phyloP scores from a whole-genome alignment of 495 filamentous ascomycete genomes.

The Aspergillus bridgeri region DNA sequence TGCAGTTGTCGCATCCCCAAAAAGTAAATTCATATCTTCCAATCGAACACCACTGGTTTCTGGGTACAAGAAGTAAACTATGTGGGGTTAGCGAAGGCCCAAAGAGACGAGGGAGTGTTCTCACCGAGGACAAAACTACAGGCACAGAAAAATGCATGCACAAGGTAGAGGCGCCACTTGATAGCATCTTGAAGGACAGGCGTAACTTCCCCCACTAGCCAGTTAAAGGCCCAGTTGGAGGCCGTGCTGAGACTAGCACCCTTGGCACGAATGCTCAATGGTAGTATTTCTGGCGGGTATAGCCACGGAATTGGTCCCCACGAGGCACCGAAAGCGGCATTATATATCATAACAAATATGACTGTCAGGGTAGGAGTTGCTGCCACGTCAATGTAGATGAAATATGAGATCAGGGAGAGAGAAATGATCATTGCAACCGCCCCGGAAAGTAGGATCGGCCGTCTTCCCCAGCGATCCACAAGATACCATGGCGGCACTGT shows the following conservation, averaged over 20 bases:
- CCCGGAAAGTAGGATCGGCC: slow-evolving; percentile 85
- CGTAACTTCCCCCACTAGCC: slow-evolving; percentile 92
- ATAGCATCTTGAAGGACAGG: slow-evolving; percentile 88
- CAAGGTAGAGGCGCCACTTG: slow-evolving; percentile 85
- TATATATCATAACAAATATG: slow-evolving; percentile 95
- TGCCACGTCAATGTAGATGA: slow-evolving; percentile 79
- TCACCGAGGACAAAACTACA: slow-evolving; percentile 94
- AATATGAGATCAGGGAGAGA: slow-evolving; percentile 91
- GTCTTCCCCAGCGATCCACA: slow-evolving; percentile 88
- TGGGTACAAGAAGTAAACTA: slow-evolving; percentile 95
- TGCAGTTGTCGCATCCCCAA: slow-evolving; percentile 82
- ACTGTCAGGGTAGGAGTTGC: slow-evolving; percentile 82
- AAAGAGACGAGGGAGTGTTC: slow-evolving; percentile 19
- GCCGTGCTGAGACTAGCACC: slow-evolving; percentile 96
- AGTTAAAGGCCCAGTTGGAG: slow-evolving; percentile 98
- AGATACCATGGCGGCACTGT: slow-evolving; percentile 97
- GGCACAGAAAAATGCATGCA: slow-evolving; percentile 97
- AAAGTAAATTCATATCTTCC: slow-evolving; percentile 92
- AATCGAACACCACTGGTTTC: slow-evolving; percentile 92
- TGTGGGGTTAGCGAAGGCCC: not conserved
- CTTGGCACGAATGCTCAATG: slow-evolving; percentile 94
- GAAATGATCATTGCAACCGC: slow-evolving; percentile 89
- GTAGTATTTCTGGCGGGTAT: slow-evolving; percentile 95
- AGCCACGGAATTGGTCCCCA: slow-evolving; percentile 99
- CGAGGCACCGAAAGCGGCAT: slow-evolving; percentile 96